Evolutionary conservation across 306 rosid species (phyloP).

Genomic region (Parietaria judaica): DNA sequence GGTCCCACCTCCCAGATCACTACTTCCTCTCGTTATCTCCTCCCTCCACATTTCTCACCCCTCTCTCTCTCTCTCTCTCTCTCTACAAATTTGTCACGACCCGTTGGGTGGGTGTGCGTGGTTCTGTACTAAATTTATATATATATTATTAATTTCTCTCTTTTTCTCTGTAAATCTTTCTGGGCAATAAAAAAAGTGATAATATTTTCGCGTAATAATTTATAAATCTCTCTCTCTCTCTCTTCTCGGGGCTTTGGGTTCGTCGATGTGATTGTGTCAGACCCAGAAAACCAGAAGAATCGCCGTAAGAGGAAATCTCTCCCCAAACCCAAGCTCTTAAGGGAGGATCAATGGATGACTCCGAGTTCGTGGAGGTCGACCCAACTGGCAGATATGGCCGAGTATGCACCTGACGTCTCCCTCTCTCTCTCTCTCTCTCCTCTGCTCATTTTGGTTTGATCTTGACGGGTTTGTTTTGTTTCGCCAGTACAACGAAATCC

Average conservation of each 20-base stretch:
- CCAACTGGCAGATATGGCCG: constrained; percentile 99
- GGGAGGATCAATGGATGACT: constrained; percentile 34
- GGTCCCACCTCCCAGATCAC: constrained; percentile 12
- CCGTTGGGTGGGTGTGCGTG: constrained; percentile 37
- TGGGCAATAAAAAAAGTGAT: background rate
- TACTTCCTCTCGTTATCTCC: constrained; percentile 5
- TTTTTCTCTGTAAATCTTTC: constrained; percentile 1
- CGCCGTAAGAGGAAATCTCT: constrained; percentile 15
- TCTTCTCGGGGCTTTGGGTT: constrained; percentile 7
- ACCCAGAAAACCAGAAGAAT: constrained; percentile 14
- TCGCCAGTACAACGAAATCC: constrained; percentile 80
- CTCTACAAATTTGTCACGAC: constrained; percentile 34
- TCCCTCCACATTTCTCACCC: constrained; percentile 14
- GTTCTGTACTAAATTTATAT: constrained; percentile 13
- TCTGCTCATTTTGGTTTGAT: background rate
- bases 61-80: constrained; percentile 13
- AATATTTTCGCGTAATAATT: background rate
- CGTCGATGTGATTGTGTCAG: constrained; percentile 33
- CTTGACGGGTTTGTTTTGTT: constrained; percentile 14
- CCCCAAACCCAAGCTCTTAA: background rate
- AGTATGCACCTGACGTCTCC: constrained; percentile 30
- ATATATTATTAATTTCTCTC: constrained; percentile 2
- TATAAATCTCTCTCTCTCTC: constrained; percentile 6
- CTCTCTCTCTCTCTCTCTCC: background rate
- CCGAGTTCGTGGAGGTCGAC: constrained; percentile 84